phyloP scores from a whole-genome alignment of 2,329 filamentous ascomycete genomes.

The Boeremia exigua region DNA sequence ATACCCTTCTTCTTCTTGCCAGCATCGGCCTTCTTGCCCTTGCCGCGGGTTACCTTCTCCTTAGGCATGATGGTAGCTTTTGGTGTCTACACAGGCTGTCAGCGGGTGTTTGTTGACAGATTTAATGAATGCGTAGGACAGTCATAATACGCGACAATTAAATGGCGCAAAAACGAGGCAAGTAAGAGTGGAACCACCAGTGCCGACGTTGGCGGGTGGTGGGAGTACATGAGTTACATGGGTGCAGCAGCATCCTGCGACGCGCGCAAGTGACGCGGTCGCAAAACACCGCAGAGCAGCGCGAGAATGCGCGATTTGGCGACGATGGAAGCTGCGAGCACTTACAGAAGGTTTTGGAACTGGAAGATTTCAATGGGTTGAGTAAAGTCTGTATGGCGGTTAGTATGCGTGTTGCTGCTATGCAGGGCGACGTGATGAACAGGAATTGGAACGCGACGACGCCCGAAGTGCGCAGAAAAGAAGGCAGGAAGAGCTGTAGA shows the following conservation, averaged over 20 bases:
- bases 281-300: conserved; percentile 41
- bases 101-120: conserved; percentile 18
- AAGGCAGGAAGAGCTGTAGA: conserved; percentile 31
- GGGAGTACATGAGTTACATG: conserved; percentile 27
- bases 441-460: conserved; percentile 40
- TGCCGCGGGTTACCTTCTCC: conserved; percentile 68
- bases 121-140: conserved; percentile 5
- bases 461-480: conserved; percentile 36
- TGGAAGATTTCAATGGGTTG: conserved; percentile 28
- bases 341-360: conserved; percentile 35
- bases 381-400: conserved; percentile 39
- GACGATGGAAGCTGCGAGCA: conserved; percentile 30
- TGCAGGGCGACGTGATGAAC: conserved; percentile 36
- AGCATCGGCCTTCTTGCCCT: conserved; percentile 62
- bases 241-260: conserved; percentile 21
- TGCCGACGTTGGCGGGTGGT: conserved; percentile 10
- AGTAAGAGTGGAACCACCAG: conserved; percentile 7
- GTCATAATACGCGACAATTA: not conserved
- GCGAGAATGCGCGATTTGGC: conserved; percentile 37
- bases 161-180: conserved; percentile 8
- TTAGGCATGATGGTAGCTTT: conserved; percentile 67
- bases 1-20: conserved; percentile 77
- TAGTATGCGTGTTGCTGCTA: conserved; percentile 33
- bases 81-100: conserved; percentile 14
- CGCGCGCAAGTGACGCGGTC: conserved; percentile 35